Base-by-base conservation (phyloP, 1,284 basidiomycete species). In the Moesziomyces sp. region DNA sequence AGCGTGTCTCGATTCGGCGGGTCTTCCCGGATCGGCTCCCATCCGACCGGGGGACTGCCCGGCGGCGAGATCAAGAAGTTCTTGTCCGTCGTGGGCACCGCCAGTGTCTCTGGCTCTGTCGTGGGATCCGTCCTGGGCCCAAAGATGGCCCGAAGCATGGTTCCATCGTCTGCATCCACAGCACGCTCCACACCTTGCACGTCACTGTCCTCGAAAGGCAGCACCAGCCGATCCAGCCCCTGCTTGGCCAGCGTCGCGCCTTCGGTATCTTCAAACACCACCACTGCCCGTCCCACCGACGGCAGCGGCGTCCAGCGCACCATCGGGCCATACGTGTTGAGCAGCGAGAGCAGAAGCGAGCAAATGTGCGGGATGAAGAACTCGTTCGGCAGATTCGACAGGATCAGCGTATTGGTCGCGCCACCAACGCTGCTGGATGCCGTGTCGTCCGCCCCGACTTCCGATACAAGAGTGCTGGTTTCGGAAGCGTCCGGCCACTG, bases 31-130 rank as follows among this genome's bases (percentile, higher is more conserved):
- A 94, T 89, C 30, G 89, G 93, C 82, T 97, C 94, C 96, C 96
- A 99, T 1, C 96, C 96, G 2, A 97, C 91, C 0, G 96, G 96
- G 0, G 97, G 96, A 0, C 93, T 95, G n/a, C 96, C 97, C 1
- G 97, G 97, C 0, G 96, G 96, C 0, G 94, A 97, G 76, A 99
- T 96, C 54, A 99, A 88, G 86, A 98, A 98, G 86, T 99, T 98
- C 86, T 93, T 93, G 78, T 93, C 91, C 42, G 90, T 82, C 0
- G 88, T 86, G 0, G 96, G 96, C 16, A 80, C 79, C 21, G 59
- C 58, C 49, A 82, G 58, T 42, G 64, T 75, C 45, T 67, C 68
- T 35, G 47, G 62, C 38, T 75, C 67, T 7, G 68, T 24, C 23
- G 50, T 43, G 0, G 58, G 59, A 19, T 58, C 57, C 18, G 57